Evolutionary conservation across 306 rosid genomes (phyloP), one percentile per base, ranked within the genome.

Genomic region (Hippophae tibetana): DNA sequence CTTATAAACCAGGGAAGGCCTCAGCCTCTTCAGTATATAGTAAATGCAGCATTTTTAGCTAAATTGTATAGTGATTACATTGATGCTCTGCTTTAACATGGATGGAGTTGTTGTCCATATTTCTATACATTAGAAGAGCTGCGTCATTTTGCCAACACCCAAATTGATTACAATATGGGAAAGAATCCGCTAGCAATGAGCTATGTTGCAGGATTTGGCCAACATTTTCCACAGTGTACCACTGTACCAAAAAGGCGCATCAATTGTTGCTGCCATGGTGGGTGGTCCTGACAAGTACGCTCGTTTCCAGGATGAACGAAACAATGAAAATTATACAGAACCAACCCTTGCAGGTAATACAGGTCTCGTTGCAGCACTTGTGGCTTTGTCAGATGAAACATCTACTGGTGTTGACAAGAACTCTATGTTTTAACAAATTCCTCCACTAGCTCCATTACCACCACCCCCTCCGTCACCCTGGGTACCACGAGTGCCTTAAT

Each of bases 21-120:
- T 62, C 82, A 69, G 71, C 85, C 89, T 69, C 83, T 83, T 72
- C 85, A 83, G 54, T 83, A 77, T 66, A 81, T 59, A 5, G 60
- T 43, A 3, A 13, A 43, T 59, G 65, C 65, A 41, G 54, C 72
- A 3, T 59, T 67, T 52, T 59, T 67, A 27, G 53, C 65, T 43
- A 61, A 43, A 9, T 9, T 59, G 44, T 67, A 51, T 38, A 50
- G 64, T 25, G 64, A 67, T 54, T 67, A 59, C 7, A 10, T 58
- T 42, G 58, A 52, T 7, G 31, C 7, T 49, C 4, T 10, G 3
- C 43, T 11, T 13, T n/a, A 6, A 5, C 6, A 9, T 42, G 52
- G 59, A 58, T 67, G 58, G 64, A 2, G 59, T 26, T 67, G 72
- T 11, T 11, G 74, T 23, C 9, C 62, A 13, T 8, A 42, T 5